Conservation (phyloP, 306 rosid species). For the Lathyrus oleraceus region DNA sequence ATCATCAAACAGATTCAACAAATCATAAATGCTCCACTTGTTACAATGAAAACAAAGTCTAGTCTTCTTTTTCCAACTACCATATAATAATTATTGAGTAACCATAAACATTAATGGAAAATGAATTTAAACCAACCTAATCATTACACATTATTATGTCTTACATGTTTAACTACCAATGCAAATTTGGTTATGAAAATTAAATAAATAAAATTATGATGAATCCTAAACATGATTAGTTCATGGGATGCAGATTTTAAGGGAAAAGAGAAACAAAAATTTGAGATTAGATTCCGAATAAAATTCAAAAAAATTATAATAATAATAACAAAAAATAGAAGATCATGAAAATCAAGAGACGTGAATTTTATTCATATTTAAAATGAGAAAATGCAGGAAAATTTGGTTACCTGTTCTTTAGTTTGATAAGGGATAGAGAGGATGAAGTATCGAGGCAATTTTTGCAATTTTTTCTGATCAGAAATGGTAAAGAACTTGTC, state of each 20-base stretch:
- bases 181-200: constrained; percentile 30
- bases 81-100: constrained; percentile 23
- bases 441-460: constrained; percentile 29
- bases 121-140: constrained; percentile 55
- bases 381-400: constrained; percentile 18
- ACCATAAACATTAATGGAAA: constrained; percentile 25
- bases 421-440: constrained; percentile 44
- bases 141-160: constrained; percentile 44
- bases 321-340: background rate
- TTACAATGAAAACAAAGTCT: constrained; percentile 10
- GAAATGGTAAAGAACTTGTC: constrained; percentile 21
- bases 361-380: background rate
- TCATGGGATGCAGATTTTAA: background rate
- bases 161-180: constrained; percentile 41
- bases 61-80: constrained; percentile 25
- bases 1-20: constrained; percentile 20
- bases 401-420: constrained; percentile 48
- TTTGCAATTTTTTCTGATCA: constrained; percentile 24
- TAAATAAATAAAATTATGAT: constrained; percentile 25
- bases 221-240: constrained; percentile 34
- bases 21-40: constrained; percentile 30
- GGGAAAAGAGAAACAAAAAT: background rate
- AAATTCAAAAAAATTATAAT: background rate
- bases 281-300: constrained; percentile 8
- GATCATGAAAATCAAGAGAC: background rate